Conservation (phyloP, 1,284 basidiomycete genomes). For the Naganishia sp. region DNA sequence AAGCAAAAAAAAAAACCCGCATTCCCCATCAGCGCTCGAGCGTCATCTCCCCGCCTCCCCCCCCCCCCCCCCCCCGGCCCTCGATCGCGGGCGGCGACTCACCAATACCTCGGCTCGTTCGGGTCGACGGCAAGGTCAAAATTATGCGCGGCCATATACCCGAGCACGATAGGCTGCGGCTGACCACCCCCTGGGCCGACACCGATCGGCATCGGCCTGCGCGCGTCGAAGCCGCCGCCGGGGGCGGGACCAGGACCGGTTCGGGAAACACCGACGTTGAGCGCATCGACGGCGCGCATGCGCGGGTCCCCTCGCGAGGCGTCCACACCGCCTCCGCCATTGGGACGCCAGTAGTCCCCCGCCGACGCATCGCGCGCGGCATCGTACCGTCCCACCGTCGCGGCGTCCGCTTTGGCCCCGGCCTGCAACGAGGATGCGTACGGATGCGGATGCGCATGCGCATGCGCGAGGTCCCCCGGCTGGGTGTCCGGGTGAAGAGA, state of each 20-base stretch:
- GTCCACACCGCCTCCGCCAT: neutral
- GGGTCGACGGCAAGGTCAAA: slow-evolving; percentile 39
- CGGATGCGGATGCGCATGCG: neutral
- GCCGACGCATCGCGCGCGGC: slow-evolving; percentile 1
- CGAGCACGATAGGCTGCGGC: slow-evolving; percentile 29
- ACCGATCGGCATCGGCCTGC: slow-evolving; percentile 6
- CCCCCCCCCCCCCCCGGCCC: too few species aligned
- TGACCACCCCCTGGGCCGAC: neutral
- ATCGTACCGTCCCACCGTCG: neutral
- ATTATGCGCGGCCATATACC: slow-evolving; percentile 31
- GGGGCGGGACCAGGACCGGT: slow-evolving; percentile 1
- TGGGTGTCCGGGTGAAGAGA: neutral
- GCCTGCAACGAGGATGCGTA: slow-evolving; percentile 4
- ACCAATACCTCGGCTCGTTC: slow-evolving; percentile 58
- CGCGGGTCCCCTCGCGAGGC: neutral
- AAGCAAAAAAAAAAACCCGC: too few species aligned
- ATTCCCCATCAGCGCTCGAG: neutral
- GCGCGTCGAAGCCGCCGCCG: neutral
- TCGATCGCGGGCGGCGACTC: neutral
- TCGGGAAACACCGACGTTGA: slow-evolving; percentile 21
- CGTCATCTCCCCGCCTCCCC: too few species aligned
- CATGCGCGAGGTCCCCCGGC: neutral
- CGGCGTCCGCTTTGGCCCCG: slow-evolving; percentile 13
- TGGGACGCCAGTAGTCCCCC: slow-evolving; percentile 6
- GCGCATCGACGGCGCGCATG: slow-evolving; percentile 26